Conservation (phyloP, 257 asterid genomes). For the Scutellaria galericulata region DNA sequence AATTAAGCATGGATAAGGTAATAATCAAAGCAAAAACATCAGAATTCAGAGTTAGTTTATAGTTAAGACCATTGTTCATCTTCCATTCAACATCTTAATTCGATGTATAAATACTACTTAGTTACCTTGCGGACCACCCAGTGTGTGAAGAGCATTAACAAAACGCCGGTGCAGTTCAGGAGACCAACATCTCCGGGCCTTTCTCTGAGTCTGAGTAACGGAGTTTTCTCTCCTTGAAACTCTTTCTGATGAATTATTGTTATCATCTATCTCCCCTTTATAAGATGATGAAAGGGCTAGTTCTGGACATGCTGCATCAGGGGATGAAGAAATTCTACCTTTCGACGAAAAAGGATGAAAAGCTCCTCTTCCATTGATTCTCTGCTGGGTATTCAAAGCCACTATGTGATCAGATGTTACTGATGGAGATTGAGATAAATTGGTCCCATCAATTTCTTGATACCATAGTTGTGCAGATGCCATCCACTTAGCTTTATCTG, state of each 20-base stretch:
- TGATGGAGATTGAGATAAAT: conserved; percentile 25
- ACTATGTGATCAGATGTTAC: conserved; percentile 39
- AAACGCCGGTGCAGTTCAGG: conserved; percentile 76
- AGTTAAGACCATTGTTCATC: too few species aligned
- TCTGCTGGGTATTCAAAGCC: conserved; percentile 42
- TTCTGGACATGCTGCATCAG: conserved; percentile 37
- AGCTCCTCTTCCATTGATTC: conserved; percentile 6
- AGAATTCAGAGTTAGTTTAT: too few species aligned
- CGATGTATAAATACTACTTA: not conserved
- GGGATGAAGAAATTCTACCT: conserved; percentile 30
- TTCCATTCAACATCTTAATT: too few species aligned
- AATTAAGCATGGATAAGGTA: not conserved
- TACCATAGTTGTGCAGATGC: conserved; percentile 73
- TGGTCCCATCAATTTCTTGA: conserved; percentile 45
- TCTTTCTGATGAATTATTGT: conserved; percentile 34
- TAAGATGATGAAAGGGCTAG: conserved; percentile 56
- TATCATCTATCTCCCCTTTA: conserved; percentile 44
- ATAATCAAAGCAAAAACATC: not conserved
- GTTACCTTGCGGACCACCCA: conserved; percentile 82
- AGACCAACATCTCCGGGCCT: conserved; percentile 87
- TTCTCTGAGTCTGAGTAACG: conserved; percentile 35
- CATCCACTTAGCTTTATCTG: conserved; percentile 73
- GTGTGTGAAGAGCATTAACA: conserved; percentile 77
- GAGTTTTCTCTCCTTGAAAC: conserved; percentile 36
- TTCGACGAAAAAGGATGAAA: not conserved